These are phyloP conservation scores for Cicer chorassanicum DNA, from an alignment of 306 rosid species.

Conservation along the genomic window DNA sequence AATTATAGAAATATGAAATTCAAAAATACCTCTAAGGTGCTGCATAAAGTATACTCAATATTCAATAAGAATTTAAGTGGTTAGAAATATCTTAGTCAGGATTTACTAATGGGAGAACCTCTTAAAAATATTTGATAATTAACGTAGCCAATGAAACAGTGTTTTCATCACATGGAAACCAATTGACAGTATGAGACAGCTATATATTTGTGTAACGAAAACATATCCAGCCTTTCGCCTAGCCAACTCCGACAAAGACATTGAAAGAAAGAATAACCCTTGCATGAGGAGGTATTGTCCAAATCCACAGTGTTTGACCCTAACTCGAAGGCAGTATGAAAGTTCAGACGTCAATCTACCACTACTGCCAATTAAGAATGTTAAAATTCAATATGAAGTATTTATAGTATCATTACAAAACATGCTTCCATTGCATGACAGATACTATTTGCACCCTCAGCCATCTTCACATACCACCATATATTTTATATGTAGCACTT, in stretches of 20 bases:
- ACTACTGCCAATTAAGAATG: not conserved
- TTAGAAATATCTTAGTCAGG: constrained; percentile 23
- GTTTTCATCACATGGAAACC: constrained; percentile 20
- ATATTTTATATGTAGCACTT: constrained; percentile 23
- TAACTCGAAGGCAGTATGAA: constrained; percentile 19
- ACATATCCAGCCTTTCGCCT: constrained; percentile 33
- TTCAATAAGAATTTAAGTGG: constrained; percentile 10
- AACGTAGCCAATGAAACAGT: constrained; percentile 10
- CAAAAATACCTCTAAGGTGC: not conserved
- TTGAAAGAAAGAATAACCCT: constrained; percentile 25
- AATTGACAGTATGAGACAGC: constrained; percentile 16
- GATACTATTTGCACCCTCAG: constrained; percentile 20
- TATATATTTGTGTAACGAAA: not conserved
- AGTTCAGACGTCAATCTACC: constrained; percentile 13
- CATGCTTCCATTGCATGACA: constrained; percentile 38
- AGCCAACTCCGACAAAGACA: constrained; percentile 20
- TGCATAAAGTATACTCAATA: not conserved
- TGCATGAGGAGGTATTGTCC: constrained; percentile 22
- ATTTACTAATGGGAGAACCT: constrained; percentile 1
- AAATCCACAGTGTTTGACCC: constrained; percentile 25
- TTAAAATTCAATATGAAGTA: constrained; percentile 36
- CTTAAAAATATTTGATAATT: not conserved
- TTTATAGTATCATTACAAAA: constrained; percentile 16
- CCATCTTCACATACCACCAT: constrained; percentile 31
- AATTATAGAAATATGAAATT: not conserved